A percentile compares a stretch with the other conserved stretches of the same genome.
phyloP scores from a whole-genome alignment of 805 yeast genomes.

The Metschnikowia lachancei region DNA sequence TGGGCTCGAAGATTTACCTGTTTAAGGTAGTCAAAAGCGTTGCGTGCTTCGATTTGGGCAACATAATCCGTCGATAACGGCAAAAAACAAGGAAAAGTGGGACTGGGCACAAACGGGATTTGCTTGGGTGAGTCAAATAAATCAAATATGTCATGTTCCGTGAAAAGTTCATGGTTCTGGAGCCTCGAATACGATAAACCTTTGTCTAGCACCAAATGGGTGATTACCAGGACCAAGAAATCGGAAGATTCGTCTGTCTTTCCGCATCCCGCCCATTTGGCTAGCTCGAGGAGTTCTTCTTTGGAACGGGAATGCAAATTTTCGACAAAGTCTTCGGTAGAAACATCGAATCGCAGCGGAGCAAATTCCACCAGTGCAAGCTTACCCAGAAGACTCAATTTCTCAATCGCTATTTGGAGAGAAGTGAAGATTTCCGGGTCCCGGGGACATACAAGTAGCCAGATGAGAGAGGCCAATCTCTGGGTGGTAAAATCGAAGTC shows the following conservation, averaged over 20 bases:
- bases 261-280: not conserved
- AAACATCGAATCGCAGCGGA: conserved; percentile 7
- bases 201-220: conserved; percentile 1
- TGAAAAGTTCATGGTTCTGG: conserved; percentile 4
- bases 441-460: not conserved
- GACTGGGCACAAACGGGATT: not conserved
- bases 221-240: conserved; percentile 1
- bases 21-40: not conserved
- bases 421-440: not conserved
- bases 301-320: not conserved
- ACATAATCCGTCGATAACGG: not conserved
- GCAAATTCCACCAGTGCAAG: conserved; percentile 7
- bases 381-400: not conserved
- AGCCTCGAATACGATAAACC: conserved; percentile 8
- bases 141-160: conserved; percentile 17
- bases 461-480: conserved; percentile 9
- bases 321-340: not conserved
- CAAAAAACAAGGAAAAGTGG: not conserved
- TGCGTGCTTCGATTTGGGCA: not conserved
- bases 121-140: conserved; percentile 3
- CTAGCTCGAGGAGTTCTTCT: not conserved
- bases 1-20: not conserved
- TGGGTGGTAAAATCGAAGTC: conserved; percentile 2
- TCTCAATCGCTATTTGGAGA: not conserved
- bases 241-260: not conserved